Evolutionary conservation across 2,329 filamentous ascomycete species (phyloP).

Genomic region (Tolypocladium amazonense): DNA sequence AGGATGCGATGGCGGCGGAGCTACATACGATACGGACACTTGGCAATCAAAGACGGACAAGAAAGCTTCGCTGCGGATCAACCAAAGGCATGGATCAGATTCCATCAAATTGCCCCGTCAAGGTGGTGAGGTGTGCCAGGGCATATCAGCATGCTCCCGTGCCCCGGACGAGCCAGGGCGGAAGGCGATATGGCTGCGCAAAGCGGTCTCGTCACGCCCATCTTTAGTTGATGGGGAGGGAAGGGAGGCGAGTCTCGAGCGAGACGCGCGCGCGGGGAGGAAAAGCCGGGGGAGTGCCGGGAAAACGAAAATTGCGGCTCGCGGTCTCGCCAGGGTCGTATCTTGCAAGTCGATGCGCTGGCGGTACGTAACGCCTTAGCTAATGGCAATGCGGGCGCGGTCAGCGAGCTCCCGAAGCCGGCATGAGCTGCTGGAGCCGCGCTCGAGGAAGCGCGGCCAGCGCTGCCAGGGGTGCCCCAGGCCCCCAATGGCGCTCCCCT

Average conservation of each 20-base stretch:
- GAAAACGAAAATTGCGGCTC: background rate
- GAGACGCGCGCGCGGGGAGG: constrained; percentile 1
- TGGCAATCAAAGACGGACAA: constrained; percentile 11
- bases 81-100: constrained; percentile 48
- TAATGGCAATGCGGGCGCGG: constrained; percentile 1
- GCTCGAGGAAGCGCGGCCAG: background rate
- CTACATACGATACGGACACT: background rate
- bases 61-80: constrained; percentile 16
- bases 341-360: no score
- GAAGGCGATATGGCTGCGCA: constrained; percentile 43
- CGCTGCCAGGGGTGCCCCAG: background rate
- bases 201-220: constrained; percentile 66
- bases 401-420: background rate
- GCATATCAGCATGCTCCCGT: constrained; percentile 55
- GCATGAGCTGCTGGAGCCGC: background rate
- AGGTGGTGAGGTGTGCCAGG: constrained; percentile 54
- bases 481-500: background rate
- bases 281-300: constrained; percentile 3
- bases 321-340: background rate
- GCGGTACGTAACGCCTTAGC: constrained; percentile 2
- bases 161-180: constrained; percentile 22
- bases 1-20: background rate
- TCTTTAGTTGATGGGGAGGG: constrained; percentile 59
- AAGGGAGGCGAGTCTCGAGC: constrained; percentile 12
- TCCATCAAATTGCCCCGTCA: constrained; percentile 50